Base-by-base conservation (phyloP, 805 yeast genomes). In the Lachancea lanzarotensis region DNA sequence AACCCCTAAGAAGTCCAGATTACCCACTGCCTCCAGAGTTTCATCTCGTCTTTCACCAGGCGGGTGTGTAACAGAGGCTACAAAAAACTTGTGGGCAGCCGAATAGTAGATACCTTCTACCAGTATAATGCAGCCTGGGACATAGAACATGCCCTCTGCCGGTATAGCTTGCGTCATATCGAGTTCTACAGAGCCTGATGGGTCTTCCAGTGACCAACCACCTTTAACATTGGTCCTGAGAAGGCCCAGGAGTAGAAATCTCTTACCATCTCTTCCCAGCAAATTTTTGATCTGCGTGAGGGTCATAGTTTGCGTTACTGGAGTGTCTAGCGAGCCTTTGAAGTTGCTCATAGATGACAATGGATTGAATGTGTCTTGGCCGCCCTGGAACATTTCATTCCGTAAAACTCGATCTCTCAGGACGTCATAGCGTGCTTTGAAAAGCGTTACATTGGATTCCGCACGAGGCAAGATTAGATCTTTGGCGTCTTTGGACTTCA, bases 71-170 rank as follows among this genome's bases (percentile, higher is more conserved):
- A 93, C 72, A 3, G 83, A 75, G 25, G 84, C 74, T 1, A 84
- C 95, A 52, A 82, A 79, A 58, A 93, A 89, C 39, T 75, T 79
- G 22, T 71, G 72, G 2, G 81, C 79, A 15, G 79, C 75, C 2
- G 82, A 80, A 13, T 81, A 78, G 59, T 88, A 87, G 15, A 86
- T 78, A 15, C 99, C 99, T 57, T 88, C 95, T 42, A 84, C 82
- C 2, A 91, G 65, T 0, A 87, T 78, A 53, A 83, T 79, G 69
- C 83, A 80, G 1, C 98, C 98, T 2, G 81, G 77, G 19, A 71
- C 73, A 55, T 77, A 82, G 55, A 78, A 90, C 8, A 82, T 73
- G 0, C 82, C 87, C 2, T 70, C 70, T 1, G 84, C 75, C 36
- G 84, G 82, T 15, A 72, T 68, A 1, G 88, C 71, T 52, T 82